phyloP scores from a whole-genome alignment of 805 yeast species.

The Barnettozyma sucrosica region DNA sequence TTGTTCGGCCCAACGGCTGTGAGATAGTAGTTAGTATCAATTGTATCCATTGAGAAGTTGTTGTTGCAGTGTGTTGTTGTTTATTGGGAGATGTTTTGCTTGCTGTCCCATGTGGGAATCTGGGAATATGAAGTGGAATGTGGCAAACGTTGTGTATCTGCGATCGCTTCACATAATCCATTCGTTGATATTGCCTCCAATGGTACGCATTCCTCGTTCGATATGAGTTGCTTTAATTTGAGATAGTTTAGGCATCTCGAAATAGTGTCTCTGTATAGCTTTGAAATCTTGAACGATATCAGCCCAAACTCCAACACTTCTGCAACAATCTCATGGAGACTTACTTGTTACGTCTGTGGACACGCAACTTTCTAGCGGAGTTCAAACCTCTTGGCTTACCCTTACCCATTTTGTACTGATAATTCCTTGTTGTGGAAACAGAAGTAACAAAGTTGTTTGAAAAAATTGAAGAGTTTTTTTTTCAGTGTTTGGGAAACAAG shows the following conservation, averaged over 20 bases:
- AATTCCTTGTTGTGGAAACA: slow-evolving; percentile 11
- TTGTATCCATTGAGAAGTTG: background rate
- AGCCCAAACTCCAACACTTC: background rate
- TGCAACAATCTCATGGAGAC: slow-evolving; percentile 22
- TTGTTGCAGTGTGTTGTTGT: background rate
- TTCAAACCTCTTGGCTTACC: slow-evolving; percentile 99
- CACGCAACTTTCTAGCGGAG: slow-evolving; percentile 99
- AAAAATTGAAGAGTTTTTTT: slow-evolving; percentile 11
- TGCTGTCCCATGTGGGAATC: background rate
- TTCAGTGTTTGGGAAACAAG: slow-evolving; percentile 2
- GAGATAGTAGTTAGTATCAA: slow-evolving; percentile 17
- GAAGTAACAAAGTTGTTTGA: slow-evolving; percentile 4
- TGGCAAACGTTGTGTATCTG: background rate
- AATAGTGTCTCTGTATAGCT: background rate
- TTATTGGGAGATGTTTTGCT: background rate
- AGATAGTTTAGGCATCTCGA: background rate
- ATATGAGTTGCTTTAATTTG: background rate
- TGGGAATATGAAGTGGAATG: background rate
- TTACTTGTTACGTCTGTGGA: slow-evolving; percentile 96
- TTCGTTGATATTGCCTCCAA: background rate
- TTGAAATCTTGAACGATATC: background rate
- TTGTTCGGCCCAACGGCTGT: slow-evolving; percentile 98
- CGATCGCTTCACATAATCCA: background rate
- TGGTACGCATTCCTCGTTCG: background rate
- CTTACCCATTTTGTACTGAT: slow-evolving; percentile 77